Base-by-base conservation (phyloP, 23 red algal species). In the Gracilaria caudata region DNA sequence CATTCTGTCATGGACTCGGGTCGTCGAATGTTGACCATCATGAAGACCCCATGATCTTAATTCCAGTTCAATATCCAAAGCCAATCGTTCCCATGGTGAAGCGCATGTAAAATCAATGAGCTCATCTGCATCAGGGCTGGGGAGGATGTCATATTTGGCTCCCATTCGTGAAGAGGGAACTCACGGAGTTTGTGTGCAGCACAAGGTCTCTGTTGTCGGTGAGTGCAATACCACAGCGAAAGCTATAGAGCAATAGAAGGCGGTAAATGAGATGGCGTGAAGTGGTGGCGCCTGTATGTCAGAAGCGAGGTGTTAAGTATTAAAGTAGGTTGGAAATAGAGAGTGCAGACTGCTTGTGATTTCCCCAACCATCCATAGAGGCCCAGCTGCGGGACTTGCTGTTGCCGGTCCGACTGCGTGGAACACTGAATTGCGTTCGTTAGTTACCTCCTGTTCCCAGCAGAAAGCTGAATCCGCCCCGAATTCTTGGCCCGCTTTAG, bases 31-130 rank as follows among this genome's bases (percentile, higher is more conserved):
- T 68, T 79, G 58, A 56, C 83, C 83, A 60, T 87, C 68, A 59
- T 87, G 83, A 59, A 90, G 73, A 41, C 76, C 86, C 86, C 86
- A 90, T 68, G 53, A 73, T 35, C 86, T 73, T 13, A 90, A 41
- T 65, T 90, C 74, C 9, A 90, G 45, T 72, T 90, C 86, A 12
- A 90, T 72, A 63, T 90, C 86, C 28, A 90, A 39, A 14, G 76
- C 86, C 37, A 90, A 57, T 64, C 86, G 86, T 41, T 90, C 86
- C 86, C 86, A 90, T 47, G 86, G 64, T 28, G 86, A 68, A 21
- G 86, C 73, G 63, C 86, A 90, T 2, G 86, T 90, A 30, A 90
- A 90, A 35, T 90, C 86, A 39, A 90, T 81, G 25, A 90, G 74
- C 26, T 90, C 74, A 12, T 79, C 73, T 25, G 86, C 86, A 53